A percentile compares a stretch with the other conserved stretches of the same genome.
Conservation (phyloP, 495 filamentous ascomycete genomes). For the Darksidea phi region DNA sequence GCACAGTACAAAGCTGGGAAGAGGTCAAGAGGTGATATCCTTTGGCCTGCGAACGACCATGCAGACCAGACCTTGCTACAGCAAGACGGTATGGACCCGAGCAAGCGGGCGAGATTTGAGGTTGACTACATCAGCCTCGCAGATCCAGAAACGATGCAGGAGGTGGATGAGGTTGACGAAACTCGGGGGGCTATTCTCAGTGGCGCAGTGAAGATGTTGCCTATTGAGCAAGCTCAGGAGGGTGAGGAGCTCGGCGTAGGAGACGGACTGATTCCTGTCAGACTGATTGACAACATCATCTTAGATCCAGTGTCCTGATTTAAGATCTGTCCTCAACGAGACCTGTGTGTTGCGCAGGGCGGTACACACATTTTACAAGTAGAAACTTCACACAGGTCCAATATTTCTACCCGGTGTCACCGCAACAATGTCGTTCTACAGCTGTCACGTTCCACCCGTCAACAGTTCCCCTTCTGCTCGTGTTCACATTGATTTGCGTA, state of each 20-base stretch:
- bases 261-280: constrained; percentile 68
- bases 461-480: too few species aligned
- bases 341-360: too few species aligned
- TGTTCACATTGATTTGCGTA: too few species aligned
- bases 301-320: constrained; percentile 34
- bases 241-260: constrained; percentile 71
- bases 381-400: too few species aligned
- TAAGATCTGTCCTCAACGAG: too few species aligned
- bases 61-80: constrained; percentile 52
- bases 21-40: constrained; percentile 59
- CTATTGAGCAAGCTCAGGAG: constrained; percentile 63
- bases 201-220: constrained; percentile 85
- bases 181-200: constrained; percentile 77
- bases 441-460: too few species aligned
- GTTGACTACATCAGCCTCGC: constrained; percentile 89
- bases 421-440: too few species aligned
- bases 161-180: constrained; percentile 63
- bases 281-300: constrained; percentile 93
- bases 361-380: too few species aligned
- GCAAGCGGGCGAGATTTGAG: constrained; percentile 68
- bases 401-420: too few species aligned
- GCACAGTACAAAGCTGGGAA: constrained; percentile 60
- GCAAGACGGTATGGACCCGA: constrained; percentile 61
- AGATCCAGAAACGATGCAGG: constrained; percentile 75
- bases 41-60: constrained; percentile 63